Base-by-base conservation (phyloP, 2,329 filamentous ascomycete species). In the Microcyclospora tardicrescens region DNA sequence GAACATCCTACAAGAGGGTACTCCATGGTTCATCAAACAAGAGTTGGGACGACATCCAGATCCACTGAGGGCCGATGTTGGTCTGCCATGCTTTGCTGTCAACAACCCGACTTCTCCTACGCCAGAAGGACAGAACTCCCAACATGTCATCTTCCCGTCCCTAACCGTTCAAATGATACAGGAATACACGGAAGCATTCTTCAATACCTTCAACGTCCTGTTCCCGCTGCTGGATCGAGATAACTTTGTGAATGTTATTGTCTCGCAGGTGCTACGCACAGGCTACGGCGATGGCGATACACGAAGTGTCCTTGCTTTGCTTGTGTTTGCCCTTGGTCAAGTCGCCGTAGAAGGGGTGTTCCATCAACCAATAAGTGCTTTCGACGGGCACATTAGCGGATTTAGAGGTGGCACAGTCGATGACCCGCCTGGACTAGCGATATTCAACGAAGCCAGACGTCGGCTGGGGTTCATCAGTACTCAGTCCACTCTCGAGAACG, bases 391-490 rank as follows among this genome's bases (percentile, higher is more conserved):
- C 1, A 54, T 63, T 1, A 73, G 72, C 47, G 72, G 72, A 2
- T 59, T 76, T 16, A 66, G 67, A 31, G 73, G 72, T 10, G 71
- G 72, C 1, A 64, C 66, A 2, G 47, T 55, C 2, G 60, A 63
- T 11, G 61, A 60, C 13, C 74, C 74, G 2, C 75, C 75, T 0
- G 75, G 75, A 0, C 52, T 79, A 2, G 63, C 64, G 1, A 64
- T 76, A 28, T 79, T 78, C 56, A 79, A 79, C 44, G 75, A 78
- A 54, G 75, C 73, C 12, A 64, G 75, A 36, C 68, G 66, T 41
- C 63, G 72, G n/a, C 64, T 77, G 51, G 75, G 75, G 0, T 77
- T 76, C 50, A 63, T 69, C 9, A 50, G 71, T 38, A 69, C 68
- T 2, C 67, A 73, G 16, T 72, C 66, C 49, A 72, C 65, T 36